Evolutionary conservation across 2,329 filamentous ascomycete genomes (phyloP).

Genomic region (Fusarium domesticum): DNA sequence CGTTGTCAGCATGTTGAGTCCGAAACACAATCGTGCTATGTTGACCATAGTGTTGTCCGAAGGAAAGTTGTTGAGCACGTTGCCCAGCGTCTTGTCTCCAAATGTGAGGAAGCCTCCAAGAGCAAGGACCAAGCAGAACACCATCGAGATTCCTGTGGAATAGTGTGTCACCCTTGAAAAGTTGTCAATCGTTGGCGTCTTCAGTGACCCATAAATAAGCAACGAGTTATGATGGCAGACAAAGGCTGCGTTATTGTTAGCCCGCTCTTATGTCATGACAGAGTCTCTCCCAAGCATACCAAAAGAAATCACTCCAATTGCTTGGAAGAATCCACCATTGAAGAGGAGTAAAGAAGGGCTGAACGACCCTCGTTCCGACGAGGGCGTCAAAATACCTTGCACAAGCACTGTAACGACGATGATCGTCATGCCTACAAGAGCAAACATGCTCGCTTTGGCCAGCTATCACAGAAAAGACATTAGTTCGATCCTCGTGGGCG

Average conservation of each 20-base stretch:
- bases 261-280: background rate
- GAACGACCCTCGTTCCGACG: slow-evolving; percentile 69
- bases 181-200: slow-evolving; percentile 91
- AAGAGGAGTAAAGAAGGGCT: slow-evolving; percentile 69
- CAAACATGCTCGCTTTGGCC: slow-evolving; percentile 91
- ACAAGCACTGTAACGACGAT: slow-evolving; percentile 86
- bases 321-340: slow-evolving; percentile 87
- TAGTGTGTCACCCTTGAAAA: slow-evolving; percentile 93
- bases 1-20: slow-evolving; percentile 97
- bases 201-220: slow-evolving; percentile 92
- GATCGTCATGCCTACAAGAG: slow-evolving; percentile 86
- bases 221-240: slow-evolving; percentile 91
- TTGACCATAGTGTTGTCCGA: slow-evolving; percentile 90
- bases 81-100: slow-evolving; percentile 85
- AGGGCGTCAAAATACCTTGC: slow-evolving; percentile 73
- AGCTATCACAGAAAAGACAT: slow-evolving; percentile 53
- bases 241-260: slow-evolving; percentile 46
- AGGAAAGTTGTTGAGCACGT: slow-evolving; percentile 97
- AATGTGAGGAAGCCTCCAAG: slow-evolving; percentile 89
- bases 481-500: slow-evolving; percentile 6
- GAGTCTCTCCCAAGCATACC: slow-evolving; percentile 57
- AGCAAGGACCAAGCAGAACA: slow-evolving; percentile 88
- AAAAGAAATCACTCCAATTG: slow-evolving; percentile 97
- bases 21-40: slow-evolving; percentile 90
- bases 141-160: slow-evolving; percentile 82